Base-by-base conservation (phyloP, 441 rosid species). In the Erodium texanum region DNA sequence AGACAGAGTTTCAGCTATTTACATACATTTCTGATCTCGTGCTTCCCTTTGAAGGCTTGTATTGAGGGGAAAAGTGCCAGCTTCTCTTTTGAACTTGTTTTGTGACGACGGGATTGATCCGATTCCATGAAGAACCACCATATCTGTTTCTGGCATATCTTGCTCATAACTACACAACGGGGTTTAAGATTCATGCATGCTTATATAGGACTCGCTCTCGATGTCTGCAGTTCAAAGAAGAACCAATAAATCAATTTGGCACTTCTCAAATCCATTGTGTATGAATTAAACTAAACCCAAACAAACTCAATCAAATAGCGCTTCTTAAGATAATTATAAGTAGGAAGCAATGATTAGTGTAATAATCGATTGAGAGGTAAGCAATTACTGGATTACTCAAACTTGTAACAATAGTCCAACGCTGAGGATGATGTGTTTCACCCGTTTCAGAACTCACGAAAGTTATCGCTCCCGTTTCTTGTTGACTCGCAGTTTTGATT, bases 341-440 rank as follows among this genome's bases (percentile, higher is more conserved):
- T 29, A 29, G 34, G 34, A 29, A 29, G 34, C 0, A 7, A 38
- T 12, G 14, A 38, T 38, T 38, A 18, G 12, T 54, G n/a, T 16
- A 9, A 1, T 54, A 54, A 16, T 18, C n/a, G 61, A 18, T 16
- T 54, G 24, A 19, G 22, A 18, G 61, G 23, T 18, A 54, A 18
- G 61, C 22, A 5, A 8, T 54, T 54, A 82, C 77, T 86, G 76
- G 83, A 56, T 81, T 81, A 54, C 65, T 76, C 14, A 79, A 82
- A 58, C 76, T 78, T 16, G 80, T 67, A 36, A 76, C 68, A 61
- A 82, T 68, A 48, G 81, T 76, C 81, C 78, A 81, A 1, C 71
- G 74, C 62, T 58, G 78, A 73, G 76, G 72, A 34, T 68, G 64
- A 0, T 23, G 54, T 38, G 32, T 48, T 22, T 74, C 76, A 19